Base-by-base conservation (phyloP, 1,284 basidiomycete genomes). In the Gymnopus androsaceus region DNA sequence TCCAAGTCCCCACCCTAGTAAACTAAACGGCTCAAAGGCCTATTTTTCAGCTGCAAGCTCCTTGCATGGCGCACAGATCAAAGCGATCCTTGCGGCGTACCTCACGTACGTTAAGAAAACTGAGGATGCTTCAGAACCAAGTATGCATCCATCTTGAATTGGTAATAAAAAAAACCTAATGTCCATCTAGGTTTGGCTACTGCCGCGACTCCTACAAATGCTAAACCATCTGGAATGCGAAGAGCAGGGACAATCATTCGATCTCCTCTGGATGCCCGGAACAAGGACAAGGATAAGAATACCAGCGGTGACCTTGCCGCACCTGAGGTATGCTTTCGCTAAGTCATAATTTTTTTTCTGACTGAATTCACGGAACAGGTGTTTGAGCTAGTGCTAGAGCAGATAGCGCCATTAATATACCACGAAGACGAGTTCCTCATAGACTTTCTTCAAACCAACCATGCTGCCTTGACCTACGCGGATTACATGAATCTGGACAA, bases 401-500 rank as follows among this genome's bases (percentile, higher is more conserved):
- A 92, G 69, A 80, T 98, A 4, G 80, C 88, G 5, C 85, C 87
- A 2, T 80, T 90, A 51, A 79, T 98, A 14, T 85, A 88, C 56
- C 82, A 82, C 9, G 96, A 99, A 72, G 87, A 92, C 66, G 86
- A 87, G 15, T 98, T 98, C 72, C 87, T 98, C 59, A 83, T 88
- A 8, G 92, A 95, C 63, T 95, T 98, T 69, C 75, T 99, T 42
- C 94, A 96, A 67, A 90, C 97, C 67, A 89, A 91, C 61, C 93
- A 96, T 65, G 84, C 87, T 42, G 86, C 86, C 23, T 80, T 93
- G 17, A 98, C 96, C 0, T 99, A 95, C 71, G 96, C 96, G 8
- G 96, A 98, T 72, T 95, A 97, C 66, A 93, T 95, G 85, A 87
- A 88, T 47, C 75, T 99, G 59, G 96, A 98, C 68, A 92, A 88